Evolutionary conservation across 352 stramenopile species (phyloP).

Genomic region (Phytophthora agathidicida): DNA sequence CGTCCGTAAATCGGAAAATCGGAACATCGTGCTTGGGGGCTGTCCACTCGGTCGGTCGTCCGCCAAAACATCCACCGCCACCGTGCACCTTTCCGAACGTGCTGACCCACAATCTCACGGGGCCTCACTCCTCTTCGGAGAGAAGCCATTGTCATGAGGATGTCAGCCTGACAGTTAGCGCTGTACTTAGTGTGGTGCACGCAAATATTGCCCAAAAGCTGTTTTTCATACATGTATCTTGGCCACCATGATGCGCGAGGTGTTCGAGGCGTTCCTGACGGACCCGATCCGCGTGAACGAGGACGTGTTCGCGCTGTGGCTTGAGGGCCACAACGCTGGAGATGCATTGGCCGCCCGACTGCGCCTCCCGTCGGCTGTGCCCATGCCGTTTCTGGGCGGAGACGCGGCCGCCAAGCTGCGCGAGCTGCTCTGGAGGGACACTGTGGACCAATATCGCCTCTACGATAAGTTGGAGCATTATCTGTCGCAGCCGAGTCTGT

Average conservation of each 20-base stretch:
- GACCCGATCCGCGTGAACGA: constrained; percentile 82
- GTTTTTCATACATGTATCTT: too few species aligned
- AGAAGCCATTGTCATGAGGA: too few species aligned
- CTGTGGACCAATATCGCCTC: constrained; percentile 83
- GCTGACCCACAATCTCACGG: neutral
- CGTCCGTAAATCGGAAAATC: constrained; percentile 8
- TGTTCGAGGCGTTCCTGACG: constrained; percentile 85
- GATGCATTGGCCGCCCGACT: constrained; percentile 62
- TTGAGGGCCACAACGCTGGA: constrained; percentile 70
- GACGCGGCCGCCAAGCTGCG: constrained; percentile 53
- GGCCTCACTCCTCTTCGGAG: neutral
- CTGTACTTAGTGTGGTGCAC: neutral
- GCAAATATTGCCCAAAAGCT: too few species aligned
- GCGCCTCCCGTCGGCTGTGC: constrained; percentile 38
- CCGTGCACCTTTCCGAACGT: neutral
- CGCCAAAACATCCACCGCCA: constrained; percentile 15
- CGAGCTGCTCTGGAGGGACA: constrained; percentile 80
- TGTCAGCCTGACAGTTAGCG: neutral
- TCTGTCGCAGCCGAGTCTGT: constrained; percentile 77
- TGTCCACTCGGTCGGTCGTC: constrained; percentile 14
- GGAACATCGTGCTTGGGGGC: neutral
- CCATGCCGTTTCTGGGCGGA: constrained; percentile 58
- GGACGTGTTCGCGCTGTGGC: constrained; percentile 79
- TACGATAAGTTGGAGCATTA: constrained; percentile 89
- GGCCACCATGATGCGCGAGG: constrained; percentile 67